These are phyloP conservation scores for Pythium biforme DNA, from an alignment of 352 stramenopile species.

Conservation along the genomic window DNA sequence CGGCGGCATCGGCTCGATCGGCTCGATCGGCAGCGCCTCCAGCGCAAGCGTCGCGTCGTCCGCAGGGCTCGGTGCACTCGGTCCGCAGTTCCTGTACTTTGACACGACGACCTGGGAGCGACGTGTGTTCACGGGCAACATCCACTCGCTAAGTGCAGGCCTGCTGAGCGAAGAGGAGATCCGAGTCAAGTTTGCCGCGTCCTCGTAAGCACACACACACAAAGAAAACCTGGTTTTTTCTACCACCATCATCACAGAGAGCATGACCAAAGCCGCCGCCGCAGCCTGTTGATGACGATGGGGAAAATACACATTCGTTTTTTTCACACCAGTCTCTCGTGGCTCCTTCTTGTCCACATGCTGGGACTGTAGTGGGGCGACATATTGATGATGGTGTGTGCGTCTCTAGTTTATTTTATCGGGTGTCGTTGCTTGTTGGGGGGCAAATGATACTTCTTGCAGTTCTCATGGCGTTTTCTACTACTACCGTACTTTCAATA, in stretches of 20 bases:
- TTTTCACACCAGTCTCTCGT: not conserved
- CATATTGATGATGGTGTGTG: not conserved
- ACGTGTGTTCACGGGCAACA: conserved; percentile 92
- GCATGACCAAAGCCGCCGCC: no score
- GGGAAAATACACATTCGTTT: conserved; percentile 21
- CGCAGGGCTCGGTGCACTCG: conserved; percentile 34
- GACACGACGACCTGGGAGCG: conserved; percentile 94
- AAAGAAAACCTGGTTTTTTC: not conserved
- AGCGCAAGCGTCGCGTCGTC: conserved; percentile 29
- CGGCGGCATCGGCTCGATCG: conserved; percentile 35
- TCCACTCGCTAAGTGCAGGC: conserved; percentile 79
- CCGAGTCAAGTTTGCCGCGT: conserved; percentile 92
- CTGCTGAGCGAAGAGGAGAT: conserved; percentile 94
- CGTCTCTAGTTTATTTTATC: conserved; percentile 16
- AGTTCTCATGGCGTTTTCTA: not conserved
- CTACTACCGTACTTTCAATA: no score
- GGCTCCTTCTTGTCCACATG: no score
- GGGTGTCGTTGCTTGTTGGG: not conserved
- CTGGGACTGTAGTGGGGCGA: not conserved
- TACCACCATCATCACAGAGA: no score
- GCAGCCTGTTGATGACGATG: no score
- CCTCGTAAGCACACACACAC: conserved; percentile 34
- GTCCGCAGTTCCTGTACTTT: conserved; percentile 94
- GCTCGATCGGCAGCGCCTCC: conserved; percentile 65
- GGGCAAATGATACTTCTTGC: not conserved